phyloP scores from a whole-genome alignment of 164 flowering plant genomes.

The Liriodendron chinense region DNA sequence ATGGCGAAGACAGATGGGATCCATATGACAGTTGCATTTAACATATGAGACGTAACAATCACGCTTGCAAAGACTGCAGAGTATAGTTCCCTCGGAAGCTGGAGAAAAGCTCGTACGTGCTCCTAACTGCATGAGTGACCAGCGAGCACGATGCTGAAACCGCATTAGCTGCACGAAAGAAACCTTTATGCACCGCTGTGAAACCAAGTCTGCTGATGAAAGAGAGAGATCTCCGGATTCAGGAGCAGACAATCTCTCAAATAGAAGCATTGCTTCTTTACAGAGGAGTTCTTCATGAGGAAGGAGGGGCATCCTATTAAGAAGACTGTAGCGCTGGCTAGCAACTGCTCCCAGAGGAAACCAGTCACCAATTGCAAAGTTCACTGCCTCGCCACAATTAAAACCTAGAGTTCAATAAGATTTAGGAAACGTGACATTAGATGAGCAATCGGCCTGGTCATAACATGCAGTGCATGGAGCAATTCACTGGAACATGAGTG shows the following conservation, averaged over 20 bases:
- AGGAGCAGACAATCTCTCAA: constrained; percentile 23
- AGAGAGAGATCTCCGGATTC: constrained; percentile 21
- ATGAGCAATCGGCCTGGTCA: neutral
- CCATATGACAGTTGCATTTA: constrained; percentile 61
- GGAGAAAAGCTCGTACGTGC: constrained; percentile 34
- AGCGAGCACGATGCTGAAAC: constrained; percentile 80
- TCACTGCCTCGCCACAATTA: constrained; percentile 99
- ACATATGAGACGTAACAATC: constrained; percentile 85
- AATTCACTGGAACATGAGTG: neutral
- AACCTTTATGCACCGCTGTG: constrained; percentile 49
- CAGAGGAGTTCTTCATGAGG: constrained; percentile 96
- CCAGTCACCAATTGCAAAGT: constrained; percentile 97
- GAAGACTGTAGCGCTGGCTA: constrained; percentile 81
- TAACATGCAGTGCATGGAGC: neutral
- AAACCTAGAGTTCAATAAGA: constrained; percentile 52
- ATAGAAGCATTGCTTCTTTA: constrained; percentile 84
- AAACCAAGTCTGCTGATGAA: constrained; percentile 36
- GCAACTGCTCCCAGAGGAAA: constrained; percentile 85
- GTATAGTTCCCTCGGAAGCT: constrained; percentile 61
- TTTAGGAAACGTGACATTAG: neutral
- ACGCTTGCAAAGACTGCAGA: constrained; percentile 91
- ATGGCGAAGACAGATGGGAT: constrained; percentile 91
- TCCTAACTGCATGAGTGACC: constrained; percentile 61
- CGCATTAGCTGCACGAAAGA: constrained; percentile 83
- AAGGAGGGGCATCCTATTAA: constrained; percentile 81